Base-by-base conservation (phyloP, 176 grass and related monocot species). In the Melocanna baccifera region DNA sequence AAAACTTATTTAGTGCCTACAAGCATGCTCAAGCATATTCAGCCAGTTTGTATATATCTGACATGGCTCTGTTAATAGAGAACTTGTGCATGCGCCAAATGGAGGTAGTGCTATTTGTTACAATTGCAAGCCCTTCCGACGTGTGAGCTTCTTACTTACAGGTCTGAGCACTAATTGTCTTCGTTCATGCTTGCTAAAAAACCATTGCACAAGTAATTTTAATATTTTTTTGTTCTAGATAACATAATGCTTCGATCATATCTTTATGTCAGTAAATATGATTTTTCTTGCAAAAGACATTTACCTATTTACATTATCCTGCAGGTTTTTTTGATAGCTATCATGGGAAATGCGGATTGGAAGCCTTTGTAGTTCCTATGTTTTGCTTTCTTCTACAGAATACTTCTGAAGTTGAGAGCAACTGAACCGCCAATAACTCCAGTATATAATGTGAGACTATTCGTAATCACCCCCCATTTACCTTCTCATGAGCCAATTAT, bases 321-420 rank as follows among this genome's bases (percentile, higher is more conserved):
- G 41, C 89, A 99, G 96, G 94, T 89, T 55, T n/a, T 86, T 77
- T 99, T 93, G 93, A 88, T 89, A 46, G 81, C 89, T 74, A 84
- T 96, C 39, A 85, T 89, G 67, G 48, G 88, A 61, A 92, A 73
- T 62, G 90, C 88, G 3, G 91, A 99, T 76, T 99, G 93, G 93
- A 99, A 93, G 58, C 96, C 96, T 66, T 83, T 99, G 93, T 93
- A 99, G 67, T 92, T 99, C 91, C 77, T 99, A 62, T 94, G 85
- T 86, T 99, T 99, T 75, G 83, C 74, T 48, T 96, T 92, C 92
- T 96, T 99, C 89, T 99, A 96, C 73, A 83, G 96, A 91, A 96
- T 99, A 87, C 89, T 99, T 81, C 91, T 91, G 87, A 99, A 99
- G 73, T 81, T 99, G 73, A 94, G 89, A 76, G 26, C 82, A 70